These are phyloP conservation scores for Podaxis sp. DNA, from an alignment of 768 basidiomycete genomes.

Conservation along the genomic window DNA sequence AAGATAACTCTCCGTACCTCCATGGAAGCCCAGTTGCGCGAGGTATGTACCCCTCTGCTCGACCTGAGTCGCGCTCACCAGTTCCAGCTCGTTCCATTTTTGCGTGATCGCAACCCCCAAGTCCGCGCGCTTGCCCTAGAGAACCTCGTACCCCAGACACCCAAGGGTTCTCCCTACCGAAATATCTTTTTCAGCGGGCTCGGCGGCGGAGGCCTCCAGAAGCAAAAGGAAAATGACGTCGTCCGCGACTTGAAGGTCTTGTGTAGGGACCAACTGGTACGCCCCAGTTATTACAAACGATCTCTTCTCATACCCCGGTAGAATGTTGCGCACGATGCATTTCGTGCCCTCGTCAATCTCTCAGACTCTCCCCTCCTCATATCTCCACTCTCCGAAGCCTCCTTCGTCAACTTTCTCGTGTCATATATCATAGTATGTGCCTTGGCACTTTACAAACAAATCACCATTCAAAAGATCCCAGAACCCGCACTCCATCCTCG, in stretches of 20 bases:
- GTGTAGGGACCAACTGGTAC: constrained; percentile 85
- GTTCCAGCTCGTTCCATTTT: constrained; percentile 75
- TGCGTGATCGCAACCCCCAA: constrained; percentile 84
- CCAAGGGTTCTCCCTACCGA: constrained; percentile 67
- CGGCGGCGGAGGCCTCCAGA: constrained; percentile 55
- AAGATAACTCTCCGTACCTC: background rate
- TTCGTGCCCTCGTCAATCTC: constrained; percentile 91
- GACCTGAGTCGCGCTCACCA: background rate
- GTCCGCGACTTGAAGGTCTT: constrained; percentile 83
- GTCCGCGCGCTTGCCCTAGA: constrained; percentile 85
- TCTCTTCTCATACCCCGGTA: constrained; percentile 27
- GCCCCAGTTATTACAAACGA: constrained; percentile 21
- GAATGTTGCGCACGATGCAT: constrained; percentile 93
- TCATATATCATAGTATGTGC: constrained; percentile 85
- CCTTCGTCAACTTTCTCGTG: constrained; percentile 78
- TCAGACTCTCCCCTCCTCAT: constrained; percentile 79
- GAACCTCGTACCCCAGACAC: constrained; percentile 80
- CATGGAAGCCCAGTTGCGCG: constrained; percentile 48
- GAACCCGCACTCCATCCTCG: constrained; percentile 89
- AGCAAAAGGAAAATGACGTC: constrained; percentile 60
- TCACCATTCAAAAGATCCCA: constrained; percentile 31
- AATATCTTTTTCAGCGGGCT: constrained; percentile 72
- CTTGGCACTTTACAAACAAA: constrained; percentile 4
- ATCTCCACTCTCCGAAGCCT: constrained; percentile 61
- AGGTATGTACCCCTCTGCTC: constrained; percentile 31